Evolutionary conservation across 352 stramenopile genomes (phyloP).

Genomic region (Globisporangium radiosum): DNA sequence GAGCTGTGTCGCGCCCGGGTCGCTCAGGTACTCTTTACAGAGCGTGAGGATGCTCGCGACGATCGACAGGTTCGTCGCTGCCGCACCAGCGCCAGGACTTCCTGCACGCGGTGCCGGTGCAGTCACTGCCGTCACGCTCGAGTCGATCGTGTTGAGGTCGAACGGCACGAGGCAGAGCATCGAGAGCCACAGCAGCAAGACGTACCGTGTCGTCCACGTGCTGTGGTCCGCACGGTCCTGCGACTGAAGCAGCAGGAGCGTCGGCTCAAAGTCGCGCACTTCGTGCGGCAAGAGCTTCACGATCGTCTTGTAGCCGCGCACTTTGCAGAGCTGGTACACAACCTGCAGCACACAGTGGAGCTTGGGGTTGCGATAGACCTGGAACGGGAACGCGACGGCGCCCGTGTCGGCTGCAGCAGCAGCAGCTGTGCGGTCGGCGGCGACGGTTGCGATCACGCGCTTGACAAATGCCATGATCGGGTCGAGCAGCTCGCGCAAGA

Average conservation of each 20-base stretch:
- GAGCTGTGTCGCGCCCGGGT: slow-evolving; percentile 85
- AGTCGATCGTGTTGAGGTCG: slow-evolving; percentile 95
- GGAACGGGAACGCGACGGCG: slow-evolving; percentile 55
- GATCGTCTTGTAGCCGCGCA: slow-evolving; percentile 95
- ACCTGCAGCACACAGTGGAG: slow-evolving; percentile 86
- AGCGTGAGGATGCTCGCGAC: slow-evolving; percentile 76
- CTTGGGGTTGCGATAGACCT: slow-evolving; percentile 62
- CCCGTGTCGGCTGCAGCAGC: not conserved
- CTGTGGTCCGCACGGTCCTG: slow-evolving; percentile 80
- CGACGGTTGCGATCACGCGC: slow-evolving; percentile 36
- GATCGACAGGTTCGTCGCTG: slow-evolving; percentile 36
- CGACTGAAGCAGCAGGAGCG: slow-evolving; percentile 83
- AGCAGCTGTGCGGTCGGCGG: slow-evolving; percentile 14
- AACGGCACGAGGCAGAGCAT: slow-evolving; percentile 98
- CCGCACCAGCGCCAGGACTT: not conserved
- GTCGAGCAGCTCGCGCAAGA: slow-evolving; percentile 73
- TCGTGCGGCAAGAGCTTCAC: slow-evolving; percentile 95
- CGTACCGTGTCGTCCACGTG: slow-evolving; percentile 71
- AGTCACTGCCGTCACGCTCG: slow-evolving; percentile 29
- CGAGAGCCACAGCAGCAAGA: slow-evolving; percentile 95
- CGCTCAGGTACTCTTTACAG: slow-evolving; percentile 82
- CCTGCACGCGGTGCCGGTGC: no score
- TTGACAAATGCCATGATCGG: slow-evolving; percentile 62
- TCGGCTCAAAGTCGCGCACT: slow-evolving; percentile 94
- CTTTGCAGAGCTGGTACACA: slow-evolving; percentile 96